Evolutionary conservation across 2,329 filamentous ascomycete species (phyloP).

Genomic region (Penicillium brevicompactum): DNA sequence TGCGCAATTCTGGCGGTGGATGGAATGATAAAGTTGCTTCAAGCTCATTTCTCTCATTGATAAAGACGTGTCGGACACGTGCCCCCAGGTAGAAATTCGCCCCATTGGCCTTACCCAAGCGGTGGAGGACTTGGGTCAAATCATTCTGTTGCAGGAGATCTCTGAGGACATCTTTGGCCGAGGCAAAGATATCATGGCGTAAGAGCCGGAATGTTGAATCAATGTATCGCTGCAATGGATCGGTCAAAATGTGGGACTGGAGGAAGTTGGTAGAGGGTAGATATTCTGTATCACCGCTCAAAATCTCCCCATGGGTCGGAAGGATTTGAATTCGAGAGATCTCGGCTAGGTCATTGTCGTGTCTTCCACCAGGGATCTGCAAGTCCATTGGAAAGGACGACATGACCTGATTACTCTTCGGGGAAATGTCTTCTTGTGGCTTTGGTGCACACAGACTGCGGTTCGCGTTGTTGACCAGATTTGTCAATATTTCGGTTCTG

Average conservation of each 20-base stretch:
- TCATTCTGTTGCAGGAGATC: constrained; percentile 7
- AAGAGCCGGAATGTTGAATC: constrained; percentile 14
- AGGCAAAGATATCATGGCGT: constrained; percentile 12
- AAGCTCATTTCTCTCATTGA: constrained; percentile 9
- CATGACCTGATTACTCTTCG: not conserved
- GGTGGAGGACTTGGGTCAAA: not conserved
- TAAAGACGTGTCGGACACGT: not conserved
- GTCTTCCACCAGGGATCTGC: constrained; percentile 10
- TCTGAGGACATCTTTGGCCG: constrained; percentile 7
- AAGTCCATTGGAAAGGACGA: constrained; percentile 13
- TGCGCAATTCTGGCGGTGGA: constrained; percentile 1
- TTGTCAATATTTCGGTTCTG: constrained; percentile 9
- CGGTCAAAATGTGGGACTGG: constrained; percentile 8
- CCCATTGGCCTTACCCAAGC: constrained; percentile 1
- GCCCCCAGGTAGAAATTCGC: constrained; percentile 5
- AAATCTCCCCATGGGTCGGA: constrained; percentile 11
- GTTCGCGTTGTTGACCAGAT: not conserved
- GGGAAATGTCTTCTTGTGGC: not conserved
- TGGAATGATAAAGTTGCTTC: constrained; percentile 8
- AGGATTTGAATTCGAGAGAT: constrained; percentile 8
- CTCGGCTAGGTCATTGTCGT: constrained; percentile 15
- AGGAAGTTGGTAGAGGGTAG: constrained; percentile 15
- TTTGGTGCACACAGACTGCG: not conserved
- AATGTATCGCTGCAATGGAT: constrained; percentile 11
- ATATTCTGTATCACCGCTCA: constrained; percentile 9